A percentile compares a stretch with the other conserved stretches of the same genome.
Evolutionary conservation across 2,329 filamentous ascomycete genomes (phyloP).

Genomic region (Colletotrichum melonis): DNA sequence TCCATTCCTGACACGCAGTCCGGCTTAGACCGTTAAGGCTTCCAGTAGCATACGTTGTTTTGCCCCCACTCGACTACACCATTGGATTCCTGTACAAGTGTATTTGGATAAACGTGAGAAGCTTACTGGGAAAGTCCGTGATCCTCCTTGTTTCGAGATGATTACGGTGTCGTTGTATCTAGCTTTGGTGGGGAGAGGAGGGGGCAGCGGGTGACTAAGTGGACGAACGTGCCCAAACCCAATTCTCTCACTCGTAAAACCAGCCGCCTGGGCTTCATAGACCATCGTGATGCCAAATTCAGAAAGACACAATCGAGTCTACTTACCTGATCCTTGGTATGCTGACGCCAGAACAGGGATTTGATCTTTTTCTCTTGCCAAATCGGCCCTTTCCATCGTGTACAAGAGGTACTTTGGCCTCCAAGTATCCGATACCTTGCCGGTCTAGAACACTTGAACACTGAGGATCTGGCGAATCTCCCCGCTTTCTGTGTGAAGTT

Average conservation of each 20-base stretch:
- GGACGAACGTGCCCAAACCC: not conserved
- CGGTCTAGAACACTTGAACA: not conserved
- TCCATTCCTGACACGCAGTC: not conserved
- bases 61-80: not conserved
- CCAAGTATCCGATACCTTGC: not conserved
- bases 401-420: not conserved
- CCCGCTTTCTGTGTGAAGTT: not conserved
- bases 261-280: no score
- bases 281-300: not conserved
- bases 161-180: slow-evolving; percentile 16
- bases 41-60: not conserved
- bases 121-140: not conserved
- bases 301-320: not conserved
- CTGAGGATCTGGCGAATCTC: not conserved
- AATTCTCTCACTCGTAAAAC: not conserved
- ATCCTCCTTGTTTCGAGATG: slow-evolving; percentile 10
- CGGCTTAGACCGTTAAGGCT: not conserved
- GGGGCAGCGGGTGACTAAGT: not conserved
- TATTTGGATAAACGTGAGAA: not conserved
- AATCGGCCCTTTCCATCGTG: not conserved
- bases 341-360: not conserved
- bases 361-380: not conserved
- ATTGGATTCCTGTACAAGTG: not conserved
- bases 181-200: not conserved
- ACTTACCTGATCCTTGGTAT: not conserved